Conservation (phyloP, 2,329 filamentous ascomycete genomes). For the Ophiosphaerella korrae region DNA sequence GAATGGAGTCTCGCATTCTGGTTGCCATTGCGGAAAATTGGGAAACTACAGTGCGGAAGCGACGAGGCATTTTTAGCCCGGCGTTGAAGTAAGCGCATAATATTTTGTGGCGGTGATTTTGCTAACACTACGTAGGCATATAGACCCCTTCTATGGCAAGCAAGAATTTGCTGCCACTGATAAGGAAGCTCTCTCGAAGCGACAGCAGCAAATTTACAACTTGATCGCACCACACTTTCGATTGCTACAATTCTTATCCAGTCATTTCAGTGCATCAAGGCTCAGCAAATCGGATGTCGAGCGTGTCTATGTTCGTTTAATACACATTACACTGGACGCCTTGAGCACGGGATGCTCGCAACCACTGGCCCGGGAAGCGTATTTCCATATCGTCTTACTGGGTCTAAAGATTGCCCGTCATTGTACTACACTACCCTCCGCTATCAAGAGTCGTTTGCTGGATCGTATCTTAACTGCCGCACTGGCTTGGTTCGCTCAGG, state of each 20-base stretch:
- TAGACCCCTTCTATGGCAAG: slow-evolving; percentile 87
- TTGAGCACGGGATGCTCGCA: slow-evolving; percentile 69
- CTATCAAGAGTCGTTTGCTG: slow-evolving; percentile 80
- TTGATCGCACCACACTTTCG: slow-evolving; percentile 84
- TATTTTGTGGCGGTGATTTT: background rate
- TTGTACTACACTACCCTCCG: slow-evolving; percentile 67
- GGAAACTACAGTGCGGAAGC: slow-evolving; percentile 80
- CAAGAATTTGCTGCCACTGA: slow-evolving; percentile 94
- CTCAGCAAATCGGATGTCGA: slow-evolving; percentile 82
- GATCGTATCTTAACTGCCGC: slow-evolving; percentile 86
- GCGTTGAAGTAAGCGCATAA: slow-evolving; percentile 61
- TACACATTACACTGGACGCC: slow-evolving; percentile 77
- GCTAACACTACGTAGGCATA: slow-evolving; percentile 56
- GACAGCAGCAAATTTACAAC: slow-evolving; percentile 80
- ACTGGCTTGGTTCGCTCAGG: slow-evolving; percentile 83
- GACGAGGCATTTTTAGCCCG: slow-evolving; percentile 80
- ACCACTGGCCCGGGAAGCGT: slow-evolving; percentile 87
- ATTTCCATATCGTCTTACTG: slow-evolving; percentile 85
- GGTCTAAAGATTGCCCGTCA: slow-evolving; percentile 77
- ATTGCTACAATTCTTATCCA: slow-evolving; percentile 85
- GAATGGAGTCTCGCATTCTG: slow-evolving; percentile 82
- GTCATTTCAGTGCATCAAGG: slow-evolving; percentile 93
- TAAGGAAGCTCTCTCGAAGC: slow-evolving; percentile 72
- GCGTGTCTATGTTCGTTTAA: slow-evolving; percentile 77
- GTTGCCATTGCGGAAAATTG: slow-evolving; percentile 88